phyloP scores from a whole-genome alignment of 2,329 filamentous ascomycete genomes.

The Talaromyces sp. region DNA sequence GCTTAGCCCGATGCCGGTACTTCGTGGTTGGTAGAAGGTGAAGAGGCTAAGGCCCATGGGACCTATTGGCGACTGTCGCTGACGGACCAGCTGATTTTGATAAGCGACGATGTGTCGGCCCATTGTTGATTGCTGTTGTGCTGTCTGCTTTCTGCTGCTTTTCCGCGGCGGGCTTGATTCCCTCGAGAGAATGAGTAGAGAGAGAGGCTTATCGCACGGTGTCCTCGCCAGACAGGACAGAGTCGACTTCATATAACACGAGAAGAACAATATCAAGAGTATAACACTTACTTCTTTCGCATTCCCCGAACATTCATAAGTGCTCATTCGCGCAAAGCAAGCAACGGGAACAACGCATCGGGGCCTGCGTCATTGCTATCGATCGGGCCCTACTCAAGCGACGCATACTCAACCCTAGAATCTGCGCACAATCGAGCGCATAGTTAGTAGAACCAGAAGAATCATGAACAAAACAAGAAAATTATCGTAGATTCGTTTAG shows the following conservation, averaged over 20 bases:
- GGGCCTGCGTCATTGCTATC: background rate
- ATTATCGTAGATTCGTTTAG: background rate
- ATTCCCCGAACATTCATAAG: no score
- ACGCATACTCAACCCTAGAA: background rate
- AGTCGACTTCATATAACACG: background rate
- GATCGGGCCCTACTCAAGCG: background rate
- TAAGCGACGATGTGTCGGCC: background rate
- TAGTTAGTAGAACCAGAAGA: background rate
- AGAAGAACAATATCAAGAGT: background rate
- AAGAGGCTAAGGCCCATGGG: background rate
- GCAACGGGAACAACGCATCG: background rate
- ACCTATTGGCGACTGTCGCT: background rate
- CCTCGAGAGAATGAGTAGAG: no score
- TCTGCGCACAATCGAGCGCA: background rate
- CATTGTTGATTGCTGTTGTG: background rate
- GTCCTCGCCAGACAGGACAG: background rate
- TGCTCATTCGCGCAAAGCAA: background rate
- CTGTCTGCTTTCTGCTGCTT: background rate
- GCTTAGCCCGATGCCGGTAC: background rate
- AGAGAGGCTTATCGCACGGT: no score
- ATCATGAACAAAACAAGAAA: background rate
- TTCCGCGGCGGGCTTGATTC: background rate
- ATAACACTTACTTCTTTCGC: background rate
- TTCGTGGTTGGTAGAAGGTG: background rate
- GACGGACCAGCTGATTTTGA: background rate